Base-by-base conservation (phyloP, 1,139 yeast species). In the Nakaseomyces bracarensis region DNA sequence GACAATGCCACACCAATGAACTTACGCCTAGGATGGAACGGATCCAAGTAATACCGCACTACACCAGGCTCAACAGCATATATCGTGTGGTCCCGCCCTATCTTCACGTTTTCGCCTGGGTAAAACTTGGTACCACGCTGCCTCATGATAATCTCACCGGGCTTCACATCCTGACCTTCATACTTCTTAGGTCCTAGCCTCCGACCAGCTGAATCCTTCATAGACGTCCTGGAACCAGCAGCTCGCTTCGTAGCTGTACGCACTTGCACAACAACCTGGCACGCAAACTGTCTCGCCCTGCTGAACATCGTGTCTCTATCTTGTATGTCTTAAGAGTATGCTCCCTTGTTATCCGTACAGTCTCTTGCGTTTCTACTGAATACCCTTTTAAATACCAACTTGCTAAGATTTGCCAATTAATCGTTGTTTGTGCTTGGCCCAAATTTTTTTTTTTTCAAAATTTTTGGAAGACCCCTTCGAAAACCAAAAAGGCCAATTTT, bases 91-190 rank as follows among this genome's bases (percentile, higher is more conserved):
- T 91, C 98, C 53, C 77, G 80, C 50, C 99, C 98, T 49, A 91
- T 83, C 15, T 83, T 85, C 19, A 78, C 81, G 54, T 91, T 89
- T 52, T 84, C 95, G 36, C 99, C 99, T 0, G 98, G 97, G 57
- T 79, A 94, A 61, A 89, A 83, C 55, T 77, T 81, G n/a, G 98
- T 87, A 57, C 99, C 99, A 61, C 97, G 75, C 61, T 91, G 99
- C 64, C 97, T 78, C 79, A 85, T 78, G 36, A 91, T 72, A 53
- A 91, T 89, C 58, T 87, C 84, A n/a, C 97, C 97, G 0, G 85
- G 78, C 42, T 74, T 71, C 2, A 80, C 84, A 28, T 55, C 55
- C 38, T 66, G 54, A 58, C 82, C 70, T 49, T 89, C 96, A 49
- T 82, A 75, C 41, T 74, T 83, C 66, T 91, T 91, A 29, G 94